These are phyloP conservation scores for Hirsutella minnesotensis DNA, from an alignment of 2,329 filamentous ascomycete genomes.

Conservation along the genomic window DNA sequence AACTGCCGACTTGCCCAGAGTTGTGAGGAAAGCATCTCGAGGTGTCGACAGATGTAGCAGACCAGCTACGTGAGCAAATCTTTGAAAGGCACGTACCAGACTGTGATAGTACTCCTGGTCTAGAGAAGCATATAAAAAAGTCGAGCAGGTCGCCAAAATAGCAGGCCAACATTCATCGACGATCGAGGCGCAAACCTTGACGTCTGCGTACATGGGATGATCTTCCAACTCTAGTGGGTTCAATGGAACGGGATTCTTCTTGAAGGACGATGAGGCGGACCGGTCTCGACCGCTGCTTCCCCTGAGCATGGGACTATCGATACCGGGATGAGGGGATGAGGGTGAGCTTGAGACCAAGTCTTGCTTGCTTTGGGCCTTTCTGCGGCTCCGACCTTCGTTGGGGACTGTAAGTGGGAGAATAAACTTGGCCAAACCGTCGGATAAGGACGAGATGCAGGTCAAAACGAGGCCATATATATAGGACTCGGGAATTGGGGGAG, in stretches of 20 bases:
- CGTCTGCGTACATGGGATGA: conserved; percentile 57
- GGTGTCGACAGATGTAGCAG: conserved; percentile 75
- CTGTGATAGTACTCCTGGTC: conserved; percentile 92
- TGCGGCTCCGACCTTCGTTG: conserved; percentile 47
- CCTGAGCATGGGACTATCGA: conserved; percentile 15
- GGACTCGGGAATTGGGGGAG: conserved; percentile 75
- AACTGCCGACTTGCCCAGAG: conserved; percentile 83
- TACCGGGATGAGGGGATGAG: conserved; percentile 23
- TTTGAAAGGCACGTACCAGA: conserved; percentile 84
- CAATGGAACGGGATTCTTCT: conserved; percentile 64
- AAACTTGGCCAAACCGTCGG: conserved; percentile 86
- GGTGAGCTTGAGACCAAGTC: conserved; percentile 33
- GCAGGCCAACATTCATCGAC: conserved; percentile 94
- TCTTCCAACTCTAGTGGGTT: conserved; percentile 72
- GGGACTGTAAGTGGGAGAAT: conserved; percentile 84
- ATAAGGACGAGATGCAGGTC: conserved; percentile 79
- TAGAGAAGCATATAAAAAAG: conserved; percentile 82
- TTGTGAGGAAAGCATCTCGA: conserved; percentile 88
- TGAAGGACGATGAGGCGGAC: conserved; percentile 47
- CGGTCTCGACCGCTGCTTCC: conserved; percentile 37
- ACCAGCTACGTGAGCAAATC: conserved; percentile 89
- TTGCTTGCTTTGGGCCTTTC: conserved; percentile 29
- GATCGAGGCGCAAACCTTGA: conserved; percentile 68
- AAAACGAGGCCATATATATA: conserved; percentile 87
- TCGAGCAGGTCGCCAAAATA: conserved; percentile 86